These are phyloP conservation scores for Ramularia collo-cygni DNA, from an alignment of 2,329 filamentous ascomycete species.

Conservation along the genomic window DNA sequence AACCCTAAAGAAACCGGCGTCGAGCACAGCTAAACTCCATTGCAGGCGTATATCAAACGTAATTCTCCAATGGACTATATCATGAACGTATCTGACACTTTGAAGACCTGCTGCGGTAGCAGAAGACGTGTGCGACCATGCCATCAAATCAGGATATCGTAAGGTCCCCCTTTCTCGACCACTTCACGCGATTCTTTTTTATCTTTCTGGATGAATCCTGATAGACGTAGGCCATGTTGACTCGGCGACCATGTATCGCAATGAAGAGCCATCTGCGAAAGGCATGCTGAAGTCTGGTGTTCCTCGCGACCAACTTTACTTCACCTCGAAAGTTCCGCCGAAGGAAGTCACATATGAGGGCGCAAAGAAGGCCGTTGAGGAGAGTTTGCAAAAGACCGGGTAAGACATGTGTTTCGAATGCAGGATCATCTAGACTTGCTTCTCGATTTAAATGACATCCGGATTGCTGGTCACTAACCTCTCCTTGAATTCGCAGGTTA, in stretches of 20 bases:
- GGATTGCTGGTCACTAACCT: too few relatives aligned
- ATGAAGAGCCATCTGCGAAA: conserved; percentile 49
- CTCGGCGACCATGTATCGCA: conserved; percentile 51
- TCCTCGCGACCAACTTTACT: conserved; percentile 52
- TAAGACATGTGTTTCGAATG: too few relatives aligned
- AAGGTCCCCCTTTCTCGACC: too few relatives aligned
- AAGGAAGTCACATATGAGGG: conserved; percentile 54
- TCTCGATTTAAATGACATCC: too few relatives aligned
- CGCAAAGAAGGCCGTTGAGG: conserved; percentile 57
- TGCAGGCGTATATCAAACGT: conserved; percentile 31
- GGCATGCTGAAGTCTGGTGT: conserved; percentile 48
- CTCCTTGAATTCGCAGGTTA: too few relatives aligned
- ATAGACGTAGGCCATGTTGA: conserved; percentile 45
- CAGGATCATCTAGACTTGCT: too few relatives aligned
- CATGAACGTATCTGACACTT: conserved; percentile 6
- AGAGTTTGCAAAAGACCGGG: conserved; percentile 55
- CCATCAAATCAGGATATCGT: conserved; percentile 50
- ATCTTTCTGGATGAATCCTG: too few relatives aligned
- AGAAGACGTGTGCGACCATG: conserved; percentile 52
- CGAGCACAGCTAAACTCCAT: background rate
- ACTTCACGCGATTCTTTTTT: too few relatives aligned
- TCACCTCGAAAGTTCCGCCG: conserved; percentile 55
- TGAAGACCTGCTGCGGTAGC: conserved; percentile 45
- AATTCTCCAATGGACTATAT: conserved; percentile 1
- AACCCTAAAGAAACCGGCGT: background rate